A percentile compares a stretch with the other conserved stretches of the same genome.
phyloP scores from a whole-genome alignment of 148 eudicot genomes.

The Cornus florida region DNA sequence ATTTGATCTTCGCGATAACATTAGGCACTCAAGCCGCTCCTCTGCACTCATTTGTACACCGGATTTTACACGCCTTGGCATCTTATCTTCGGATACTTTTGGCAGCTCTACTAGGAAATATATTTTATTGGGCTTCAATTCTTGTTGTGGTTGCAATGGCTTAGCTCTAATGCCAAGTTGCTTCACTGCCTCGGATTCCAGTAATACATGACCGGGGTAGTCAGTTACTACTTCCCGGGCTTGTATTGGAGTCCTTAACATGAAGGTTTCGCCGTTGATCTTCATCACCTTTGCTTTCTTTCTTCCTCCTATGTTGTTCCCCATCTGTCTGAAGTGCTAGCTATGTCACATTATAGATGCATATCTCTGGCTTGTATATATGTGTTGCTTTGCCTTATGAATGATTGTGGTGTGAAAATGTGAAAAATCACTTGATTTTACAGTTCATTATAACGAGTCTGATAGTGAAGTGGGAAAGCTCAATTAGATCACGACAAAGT shows the following conservation, averaged over 20 bases:
- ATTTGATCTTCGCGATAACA: conserved; percentile 33
- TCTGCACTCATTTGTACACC: conserved; percentile 26
- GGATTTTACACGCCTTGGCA: conserved; percentile 37
- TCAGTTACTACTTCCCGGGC: conserved; percentile 55
- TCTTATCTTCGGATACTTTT: conserved; percentile 26
- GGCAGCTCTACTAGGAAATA: conserved; percentile 77
- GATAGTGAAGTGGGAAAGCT: conserved; percentile 7
- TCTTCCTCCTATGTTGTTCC: conserved; percentile 49
- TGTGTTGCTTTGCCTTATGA: background rate
- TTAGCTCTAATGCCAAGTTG: conserved; percentile 64
- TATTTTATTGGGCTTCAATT: conserved; percentile 49
- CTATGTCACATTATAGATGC: background rate
- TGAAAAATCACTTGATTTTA: background rate
- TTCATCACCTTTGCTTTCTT: conserved; percentile 72
- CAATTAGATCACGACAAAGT: background rate
- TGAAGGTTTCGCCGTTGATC: conserved; percentile 65
- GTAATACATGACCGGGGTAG: conserved; percentile 63
- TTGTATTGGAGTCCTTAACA: conserved; percentile 44
- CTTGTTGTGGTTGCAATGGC: conserved; percentile 37
- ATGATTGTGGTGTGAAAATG: conserved; percentile 3
- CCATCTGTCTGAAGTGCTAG: conserved; percentile 35
- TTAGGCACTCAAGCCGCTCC: conserved; percentile 31
- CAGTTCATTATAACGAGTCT: background rate
- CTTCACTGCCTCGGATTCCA: conserved; percentile 56
- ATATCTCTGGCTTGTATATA: too few relatives aligned